Conservation (phyloP, 495 filamentous ascomycete genomes). For the Trichoderma orchidacearum region DNA sequence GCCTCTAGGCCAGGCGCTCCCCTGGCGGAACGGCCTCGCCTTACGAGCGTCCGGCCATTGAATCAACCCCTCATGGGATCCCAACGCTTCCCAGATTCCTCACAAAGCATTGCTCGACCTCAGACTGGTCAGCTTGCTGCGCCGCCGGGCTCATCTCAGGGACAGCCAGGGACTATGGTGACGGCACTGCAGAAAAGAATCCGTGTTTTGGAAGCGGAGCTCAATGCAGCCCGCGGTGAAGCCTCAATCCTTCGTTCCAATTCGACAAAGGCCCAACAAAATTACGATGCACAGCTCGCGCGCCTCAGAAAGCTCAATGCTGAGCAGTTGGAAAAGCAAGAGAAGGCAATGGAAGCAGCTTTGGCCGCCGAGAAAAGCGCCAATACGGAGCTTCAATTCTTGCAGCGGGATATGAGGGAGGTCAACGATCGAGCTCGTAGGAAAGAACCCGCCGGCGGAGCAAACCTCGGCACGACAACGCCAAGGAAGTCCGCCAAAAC, state of each 20-base stretch:
- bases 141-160: conserved; percentile 9
- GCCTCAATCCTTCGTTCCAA: conserved; percentile 39
- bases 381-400: conserved; percentile 37
- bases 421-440: conserved; percentile 25
- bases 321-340: conserved; percentile 31
- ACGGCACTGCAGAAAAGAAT: conserved; percentile 16
- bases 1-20: background rate
- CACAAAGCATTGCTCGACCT: background rate
- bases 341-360: conserved; percentile 29
- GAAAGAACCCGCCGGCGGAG: conserved; percentile 12
- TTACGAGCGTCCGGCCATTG: background rate
- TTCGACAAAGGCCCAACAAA: conserved; percentile 21
- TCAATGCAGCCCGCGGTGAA: conserved; percentile 33
- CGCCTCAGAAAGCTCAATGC: conserved; percentile 28
- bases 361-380: conserved; percentile 29
- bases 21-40: background rate
- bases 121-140: conserved; percentile 9
- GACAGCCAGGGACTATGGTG: conserved; percentile 4
- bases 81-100: background rate
- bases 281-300: conserved; percentile 30
- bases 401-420: conserved; percentile 35
- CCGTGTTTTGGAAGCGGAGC: conserved; percentile 23
- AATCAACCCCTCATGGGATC: background rate
- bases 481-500: conserved; percentile 31
- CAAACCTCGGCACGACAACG: conserved; percentile 17